Evolutionary conservation across 352 stramenopile species (phyloP).

Genomic region (Pythium myriotylum): DNA sequence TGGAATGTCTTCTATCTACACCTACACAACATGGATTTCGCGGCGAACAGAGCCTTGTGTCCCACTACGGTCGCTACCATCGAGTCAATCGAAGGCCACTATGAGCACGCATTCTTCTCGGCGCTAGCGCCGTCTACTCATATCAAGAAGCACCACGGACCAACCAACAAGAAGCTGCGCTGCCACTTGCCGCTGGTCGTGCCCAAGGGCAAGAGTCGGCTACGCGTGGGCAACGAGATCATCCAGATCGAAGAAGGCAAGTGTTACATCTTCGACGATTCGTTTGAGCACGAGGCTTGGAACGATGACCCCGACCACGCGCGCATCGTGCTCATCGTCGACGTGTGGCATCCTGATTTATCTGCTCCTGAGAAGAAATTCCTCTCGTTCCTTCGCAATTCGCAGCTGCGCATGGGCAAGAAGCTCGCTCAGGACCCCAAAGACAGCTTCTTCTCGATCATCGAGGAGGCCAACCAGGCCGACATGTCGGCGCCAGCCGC

Average conservation of each 20-base stretch:
- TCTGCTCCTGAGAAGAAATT: conserved; percentile 87
- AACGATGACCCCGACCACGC: conserved; percentile 87
- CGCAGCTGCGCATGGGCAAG: conserved; percentile 64
- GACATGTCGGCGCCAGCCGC: conserved; percentile 35
- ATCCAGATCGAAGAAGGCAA: conserved; percentile 85
- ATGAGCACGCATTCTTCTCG: conserved; percentile 89
- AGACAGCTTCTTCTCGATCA: conserved; percentile 80
- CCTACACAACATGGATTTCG: conserved; percentile 87
- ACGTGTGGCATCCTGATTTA: conserved; percentile 96
- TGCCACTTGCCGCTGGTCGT: conserved; percentile 88
- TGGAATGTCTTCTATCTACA: conserved; percentile 91
- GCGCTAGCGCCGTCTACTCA: conserved; percentile 80
- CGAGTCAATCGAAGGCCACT: conserved; percentile 60
- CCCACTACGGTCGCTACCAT: conserved; percentile 62
- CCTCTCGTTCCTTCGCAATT: conserved; percentile 79
- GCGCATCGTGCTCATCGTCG: conserved; percentile 93
- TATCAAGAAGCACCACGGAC: conserved; percentile 81
- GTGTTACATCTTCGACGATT: conserved; percentile 98
- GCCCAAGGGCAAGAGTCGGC: conserved; percentile 49
- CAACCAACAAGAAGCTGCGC: conserved; percentile 93
- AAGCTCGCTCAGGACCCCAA: conserved; percentile 35
- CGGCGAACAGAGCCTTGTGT: conserved; percentile 64
- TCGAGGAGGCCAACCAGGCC: conserved; percentile 50
- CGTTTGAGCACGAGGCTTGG: conserved; percentile 98
- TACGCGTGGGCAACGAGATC: conserved; percentile 75